phyloP scores from a whole-genome alignment of 2,329 filamentous ascomycete genomes.

The Hymenoscyphus linearis region DNA sequence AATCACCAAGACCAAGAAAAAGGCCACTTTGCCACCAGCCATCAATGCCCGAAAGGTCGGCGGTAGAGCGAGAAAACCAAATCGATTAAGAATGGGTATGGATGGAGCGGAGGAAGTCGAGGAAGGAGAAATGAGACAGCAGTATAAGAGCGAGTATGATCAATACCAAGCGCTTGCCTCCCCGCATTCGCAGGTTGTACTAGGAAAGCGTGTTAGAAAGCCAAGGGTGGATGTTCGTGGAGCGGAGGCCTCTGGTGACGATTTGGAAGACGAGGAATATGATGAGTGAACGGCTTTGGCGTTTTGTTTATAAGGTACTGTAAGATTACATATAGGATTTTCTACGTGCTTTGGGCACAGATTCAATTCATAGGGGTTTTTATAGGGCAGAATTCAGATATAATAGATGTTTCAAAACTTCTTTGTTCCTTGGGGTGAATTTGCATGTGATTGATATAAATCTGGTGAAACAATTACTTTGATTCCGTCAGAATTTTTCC shows the following conservation, averaged over 20 bases:
- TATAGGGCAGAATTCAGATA: no score
- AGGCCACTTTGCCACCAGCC: slow-evolving; percentile 9
- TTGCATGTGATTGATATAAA: no score
- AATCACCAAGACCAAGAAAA: slow-evolving; percentile 5
- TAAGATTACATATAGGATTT: no score
- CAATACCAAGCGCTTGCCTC: slow-evolving; percentile 25
- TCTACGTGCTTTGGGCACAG: no score
- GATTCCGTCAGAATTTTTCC: no score
- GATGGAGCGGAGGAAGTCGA: slow-evolving; percentile 18
- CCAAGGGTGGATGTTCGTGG: slow-evolving; percentile 7
- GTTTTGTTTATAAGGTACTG: no score
- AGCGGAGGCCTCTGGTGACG: slow-evolving; percentile 8
- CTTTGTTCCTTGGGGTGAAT: no score
- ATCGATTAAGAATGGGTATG: slow-evolving; percentile 12
- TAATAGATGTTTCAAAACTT: no score
- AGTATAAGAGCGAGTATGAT: slow-evolving; percentile 28
- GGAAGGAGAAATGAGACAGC: slow-evolving; percentile 14
- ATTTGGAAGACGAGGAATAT: slow-evolving; percentile 8
- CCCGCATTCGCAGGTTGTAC: slow-evolving; percentile 18
- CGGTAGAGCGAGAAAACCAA: slow-evolving; percentile 20
- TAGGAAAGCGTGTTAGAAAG: slow-evolving; percentile 28
- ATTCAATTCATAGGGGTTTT: no score
- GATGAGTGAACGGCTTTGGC: not conserved
- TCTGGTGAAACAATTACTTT: no score
- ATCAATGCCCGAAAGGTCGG: slow-evolving; percentile 14